A percentile compares a stretch with the other conserved stretches of the same genome.
phyloP scores from a whole-genome alignment of 208 protist genomes.

The Trypanosoma avium region DNA sequence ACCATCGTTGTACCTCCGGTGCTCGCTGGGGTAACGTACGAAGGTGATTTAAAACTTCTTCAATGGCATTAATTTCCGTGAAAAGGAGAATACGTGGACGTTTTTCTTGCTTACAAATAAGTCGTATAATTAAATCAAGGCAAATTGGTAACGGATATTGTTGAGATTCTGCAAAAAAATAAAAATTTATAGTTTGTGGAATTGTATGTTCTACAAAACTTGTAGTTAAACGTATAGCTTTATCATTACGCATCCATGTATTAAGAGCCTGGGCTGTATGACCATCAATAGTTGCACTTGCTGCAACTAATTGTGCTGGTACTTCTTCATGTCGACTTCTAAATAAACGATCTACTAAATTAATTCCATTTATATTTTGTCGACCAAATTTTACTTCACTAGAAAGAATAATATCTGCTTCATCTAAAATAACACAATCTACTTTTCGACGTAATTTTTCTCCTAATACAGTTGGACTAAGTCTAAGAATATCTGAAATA shows the following conservation, averaged over 20 bases:
- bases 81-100: conserved; percentile 81
- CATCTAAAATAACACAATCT: conserved; percentile 89
- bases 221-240: conserved; percentile 83
- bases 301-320: conserved; percentile 83
- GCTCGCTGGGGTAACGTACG: conserved; percentile 13
- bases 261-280: conserved; percentile 84
- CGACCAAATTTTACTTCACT: conserved; percentile 29
- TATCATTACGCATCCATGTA: conserved; percentile 87
- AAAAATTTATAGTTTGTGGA: conserved; percentile 75
- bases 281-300: conserved; percentile 84
- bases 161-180: conserved; percentile 59
- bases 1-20: conserved; percentile 15
- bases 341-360: conserved; percentile 82
- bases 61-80: conserved; percentile 37
- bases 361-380: conserved; percentile 50
- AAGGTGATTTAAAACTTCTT: conserved; percentile 40
- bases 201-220: conserved; percentile 89
- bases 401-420: conserved; percentile 76
- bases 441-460: conserved; percentile 88
- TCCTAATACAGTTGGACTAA: conserved; percentile 66
- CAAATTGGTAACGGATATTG: conserved; percentile 38
- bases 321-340: conserved; percentile 74
- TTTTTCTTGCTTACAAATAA: conserved; percentile 68
- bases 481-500: conserved; percentile 66
- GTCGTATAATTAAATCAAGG: conserved; percentile 55